Base-by-base conservation (phyloP, 2,329 filamentous ascomycete species). In the Metarhizium brunneum region DNA sequence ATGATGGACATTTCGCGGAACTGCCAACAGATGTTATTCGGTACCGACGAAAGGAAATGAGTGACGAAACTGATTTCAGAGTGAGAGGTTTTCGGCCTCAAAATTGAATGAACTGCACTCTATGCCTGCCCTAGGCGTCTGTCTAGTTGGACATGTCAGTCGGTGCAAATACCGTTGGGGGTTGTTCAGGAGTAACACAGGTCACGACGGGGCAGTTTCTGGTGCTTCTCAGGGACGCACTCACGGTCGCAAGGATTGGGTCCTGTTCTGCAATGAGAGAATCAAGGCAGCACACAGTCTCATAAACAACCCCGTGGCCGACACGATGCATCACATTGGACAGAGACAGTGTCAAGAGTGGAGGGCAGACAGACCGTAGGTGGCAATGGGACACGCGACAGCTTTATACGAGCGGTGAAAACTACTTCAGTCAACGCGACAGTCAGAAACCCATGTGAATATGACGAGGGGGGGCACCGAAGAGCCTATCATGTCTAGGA, bases 1-100 rank as follows among this genome's bases (percentile, higher is more conserved):
- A 92, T 80, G 64, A 86, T 68, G 47, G 84, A 67, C 84, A 87
- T 88, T 25, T 16, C 52, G 8, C 10, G 2, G 25, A 30, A 30
- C 32, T n/a, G 25, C 25, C 20, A 16, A 16, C 25, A 29, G 5
- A 48, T 43, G n/a, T 16, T 45, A 45, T 7, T 20, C n/a, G n/a
- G 7, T 14, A 16, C 45, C 11, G 25, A 2, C 18, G 30, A 25
- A 2, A 8, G 32, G 53, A 47, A 8, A 36, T 14, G 29, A 10
- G 7, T 14, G 43, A 7, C 38, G 16, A n/a, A n/a, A 43, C 40
- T n/a, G 13, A 43, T 16, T 16, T n/a, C 14, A 43, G 40, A 43
- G 0, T 6, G 2, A 43, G 40, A 16, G 16, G 40, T 6, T 45
- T 25, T 45, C 6, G 18, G 7, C 18, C n/a, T 5, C 42, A 45